These are phyloP conservation scores for Austroboletus eburneus DNA, from an alignment of 768 basidiomycete species.

Conservation along the genomic window DNA sequence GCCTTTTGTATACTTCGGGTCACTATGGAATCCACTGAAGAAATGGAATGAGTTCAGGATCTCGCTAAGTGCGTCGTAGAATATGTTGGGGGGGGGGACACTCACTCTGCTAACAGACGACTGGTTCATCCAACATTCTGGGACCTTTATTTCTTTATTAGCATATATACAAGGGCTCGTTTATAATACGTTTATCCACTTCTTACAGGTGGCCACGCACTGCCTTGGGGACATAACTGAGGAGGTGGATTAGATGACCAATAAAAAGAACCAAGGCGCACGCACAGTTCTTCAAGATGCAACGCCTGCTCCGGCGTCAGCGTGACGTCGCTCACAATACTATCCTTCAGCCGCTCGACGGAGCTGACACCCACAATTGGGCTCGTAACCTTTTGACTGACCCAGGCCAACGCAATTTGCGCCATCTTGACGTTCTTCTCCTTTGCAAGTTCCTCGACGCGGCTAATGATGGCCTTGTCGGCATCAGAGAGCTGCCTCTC, in stretches of 20 bases:
- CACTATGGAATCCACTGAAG: too few species aligned
- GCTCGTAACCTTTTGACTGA: slow-evolving; percentile 36
- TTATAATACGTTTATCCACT: neutral
- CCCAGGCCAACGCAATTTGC: slow-evolving; percentile 46
- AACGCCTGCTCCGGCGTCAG: slow-evolving; percentile 25
- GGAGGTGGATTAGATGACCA: slow-evolving; percentile 2
- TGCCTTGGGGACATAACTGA: slow-evolving; percentile 16
- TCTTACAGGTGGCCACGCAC: slow-evolving; percentile 15
- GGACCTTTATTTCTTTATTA: too few species aligned
- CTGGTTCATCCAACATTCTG: too few species aligned
- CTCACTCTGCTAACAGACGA: too few species aligned
- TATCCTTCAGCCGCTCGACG: slow-evolving; percentile 29
- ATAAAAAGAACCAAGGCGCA: neutral
- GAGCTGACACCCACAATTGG: slow-evolving; percentile 43
- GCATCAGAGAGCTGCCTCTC: slow-evolving; percentile 26
- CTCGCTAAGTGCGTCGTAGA: too few species aligned
- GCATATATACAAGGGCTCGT: too few species aligned
- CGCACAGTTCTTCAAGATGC: slow-evolving; percentile 27
- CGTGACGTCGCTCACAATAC: slow-evolving; percentile 20
- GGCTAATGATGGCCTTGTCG: slow-evolving; percentile 34
- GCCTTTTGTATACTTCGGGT: too few species aligned
- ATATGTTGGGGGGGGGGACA: too few species aligned
- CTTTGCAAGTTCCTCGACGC: slow-evolving; percentile 40
- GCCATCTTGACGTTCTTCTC: slow-evolving; percentile 40
- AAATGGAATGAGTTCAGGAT: too few species aligned